These are phyloP conservation scores for Cenococcum geophilum DNA, from an alignment of 495 filamentous ascomycete species.

Conservation along the genomic window DNA sequence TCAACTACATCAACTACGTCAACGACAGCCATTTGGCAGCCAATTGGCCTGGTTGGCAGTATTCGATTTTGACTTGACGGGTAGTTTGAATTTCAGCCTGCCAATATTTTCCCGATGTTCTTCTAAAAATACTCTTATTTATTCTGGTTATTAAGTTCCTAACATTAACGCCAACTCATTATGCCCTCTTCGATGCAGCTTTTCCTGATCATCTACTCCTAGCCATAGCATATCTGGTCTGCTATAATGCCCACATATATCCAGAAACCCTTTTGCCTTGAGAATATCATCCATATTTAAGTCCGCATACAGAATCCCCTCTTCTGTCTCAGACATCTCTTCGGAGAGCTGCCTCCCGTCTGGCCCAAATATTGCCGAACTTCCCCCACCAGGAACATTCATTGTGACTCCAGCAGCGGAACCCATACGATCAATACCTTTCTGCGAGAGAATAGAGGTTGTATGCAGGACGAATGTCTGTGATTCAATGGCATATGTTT, in stretches of 20 bases:
- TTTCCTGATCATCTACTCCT: slow-evolving; percentile 41
- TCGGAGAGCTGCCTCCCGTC: slow-evolving; percentile 47
- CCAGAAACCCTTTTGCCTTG: slow-evolving; percentile 39
- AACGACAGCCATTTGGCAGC: no score
- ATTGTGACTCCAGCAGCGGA: slow-evolving; percentile 38
- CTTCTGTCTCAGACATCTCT: slow-evolving; percentile 32
- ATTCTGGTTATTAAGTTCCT: no score
- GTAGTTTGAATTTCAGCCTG: no score
- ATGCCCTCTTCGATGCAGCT: slow-evolving; percentile 2
- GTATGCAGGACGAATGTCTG: slow-evolving; percentile 47
- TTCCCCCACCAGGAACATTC: slow-evolving; percentile 43
- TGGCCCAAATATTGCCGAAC: slow-evolving; percentile 48
- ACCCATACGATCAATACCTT: slow-evolving; percentile 42
- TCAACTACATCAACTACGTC: no score
- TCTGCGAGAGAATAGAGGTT: slow-evolving; percentile 41
- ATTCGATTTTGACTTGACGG: no score
- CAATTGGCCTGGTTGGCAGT: no score
- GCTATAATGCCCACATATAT: slow-evolving; percentile 48
- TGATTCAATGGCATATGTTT: slow-evolving; percentile 51
- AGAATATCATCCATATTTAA: slow-evolving; percentile 42
- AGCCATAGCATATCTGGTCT: slow-evolving; percentile 52
- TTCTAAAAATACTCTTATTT: no score
- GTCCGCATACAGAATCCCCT: slow-evolving; percentile 48
- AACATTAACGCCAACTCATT: no score
- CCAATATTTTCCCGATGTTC: no score